phyloP scores from a whole-genome alignment of 495 filamentous ascomycete genomes.

The Neurospora hispaniola region DNA sequence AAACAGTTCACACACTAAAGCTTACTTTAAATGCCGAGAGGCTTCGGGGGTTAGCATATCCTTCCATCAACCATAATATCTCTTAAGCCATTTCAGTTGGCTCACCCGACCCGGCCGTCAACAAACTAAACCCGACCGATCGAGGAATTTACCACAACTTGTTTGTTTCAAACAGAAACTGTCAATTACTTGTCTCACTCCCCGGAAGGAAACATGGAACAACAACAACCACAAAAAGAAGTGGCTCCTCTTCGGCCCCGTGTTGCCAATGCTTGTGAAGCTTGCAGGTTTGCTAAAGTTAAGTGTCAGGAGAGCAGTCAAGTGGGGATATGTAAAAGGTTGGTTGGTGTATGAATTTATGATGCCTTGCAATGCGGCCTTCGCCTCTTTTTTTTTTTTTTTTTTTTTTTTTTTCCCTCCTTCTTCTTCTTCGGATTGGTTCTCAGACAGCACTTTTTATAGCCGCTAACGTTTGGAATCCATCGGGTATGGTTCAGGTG shows the following conservation, averaged over 20 bases:
- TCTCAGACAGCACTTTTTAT: background rate
- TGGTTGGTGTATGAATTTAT: constrained; percentile 1
- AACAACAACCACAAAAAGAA: background rate
- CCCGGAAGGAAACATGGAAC: background rate
- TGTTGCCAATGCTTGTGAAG: constrained; percentile 36
- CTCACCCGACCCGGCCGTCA: background rate
- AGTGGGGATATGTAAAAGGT: constrained; percentile 37
- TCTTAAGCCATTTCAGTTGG: background rate
- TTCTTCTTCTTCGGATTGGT: background rate
- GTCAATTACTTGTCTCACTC: background rate
- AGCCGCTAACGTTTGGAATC: background rate
- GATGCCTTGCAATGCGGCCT: background rate
- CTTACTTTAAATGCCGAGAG: background rate
- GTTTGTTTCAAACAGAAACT: background rate
- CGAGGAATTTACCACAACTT: background rate
- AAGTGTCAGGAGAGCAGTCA: constrained; percentile 33
- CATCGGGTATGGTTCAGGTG: constrained; percentile 21
- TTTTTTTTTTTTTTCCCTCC: background rate
- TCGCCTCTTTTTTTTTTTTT: no score
- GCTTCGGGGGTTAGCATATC: background rate
- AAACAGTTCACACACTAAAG: background rate
- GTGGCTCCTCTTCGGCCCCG: constrained; percentile 12
- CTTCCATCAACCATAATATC: background rate
- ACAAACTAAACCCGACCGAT: background rate
- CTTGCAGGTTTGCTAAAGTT: constrained; percentile 35